Conservation (phyloP, 148 eudicot species). For the Camellia granthamiana region DNA sequence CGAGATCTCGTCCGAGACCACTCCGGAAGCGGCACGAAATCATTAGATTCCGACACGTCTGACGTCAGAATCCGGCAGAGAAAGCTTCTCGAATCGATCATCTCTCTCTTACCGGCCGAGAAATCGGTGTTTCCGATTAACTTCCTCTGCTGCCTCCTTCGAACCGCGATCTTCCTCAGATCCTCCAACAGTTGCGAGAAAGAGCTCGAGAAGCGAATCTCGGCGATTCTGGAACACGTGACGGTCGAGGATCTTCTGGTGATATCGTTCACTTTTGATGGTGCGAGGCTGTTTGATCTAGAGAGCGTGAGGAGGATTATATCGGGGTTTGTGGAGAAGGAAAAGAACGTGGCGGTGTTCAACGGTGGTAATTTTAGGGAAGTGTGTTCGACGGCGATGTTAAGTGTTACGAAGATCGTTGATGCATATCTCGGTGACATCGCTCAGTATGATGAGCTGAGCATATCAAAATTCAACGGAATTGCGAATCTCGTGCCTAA, state of each 20-base stretch:
- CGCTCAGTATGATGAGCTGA: constrained; percentile 61
- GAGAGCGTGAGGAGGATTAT: constrained; percentile 83
- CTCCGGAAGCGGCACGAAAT: constrained; percentile 47
- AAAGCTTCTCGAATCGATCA: constrained; percentile 52
- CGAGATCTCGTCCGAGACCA: constrained; percentile 65
- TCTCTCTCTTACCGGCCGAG: constrained; percentile 64
- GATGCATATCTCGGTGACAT: constrained; percentile 84
- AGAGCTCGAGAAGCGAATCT: constrained; percentile 77
- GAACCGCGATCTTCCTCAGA: constrained; percentile 61
- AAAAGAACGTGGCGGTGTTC: constrained; percentile 81
- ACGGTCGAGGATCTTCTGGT: constrained; percentile 78
- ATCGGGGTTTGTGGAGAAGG: constrained; percentile 74
- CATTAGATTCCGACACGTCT: constrained; percentile 26
- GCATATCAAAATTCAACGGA: constrained; percentile 88
- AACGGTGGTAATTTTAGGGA: constrained; percentile 73
- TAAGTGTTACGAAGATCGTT: constrained; percentile 75
- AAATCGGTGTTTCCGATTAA: constrained; percentile 65
- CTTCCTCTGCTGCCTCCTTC: constrained; percentile 78
- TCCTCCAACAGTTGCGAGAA: constrained; percentile 44
- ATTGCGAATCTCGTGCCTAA: constrained; percentile 88
- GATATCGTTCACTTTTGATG: constrained; percentile 67
- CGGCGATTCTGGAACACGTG: constrained; percentile 66
- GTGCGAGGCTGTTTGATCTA: constrained; percentile 70
- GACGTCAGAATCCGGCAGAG: constrained; percentile 41
- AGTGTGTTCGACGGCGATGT: constrained; percentile 58